Evolutionary conservation across 345 rosid species (phyloP).

Genomic region (Ceriops tagal): DNA sequence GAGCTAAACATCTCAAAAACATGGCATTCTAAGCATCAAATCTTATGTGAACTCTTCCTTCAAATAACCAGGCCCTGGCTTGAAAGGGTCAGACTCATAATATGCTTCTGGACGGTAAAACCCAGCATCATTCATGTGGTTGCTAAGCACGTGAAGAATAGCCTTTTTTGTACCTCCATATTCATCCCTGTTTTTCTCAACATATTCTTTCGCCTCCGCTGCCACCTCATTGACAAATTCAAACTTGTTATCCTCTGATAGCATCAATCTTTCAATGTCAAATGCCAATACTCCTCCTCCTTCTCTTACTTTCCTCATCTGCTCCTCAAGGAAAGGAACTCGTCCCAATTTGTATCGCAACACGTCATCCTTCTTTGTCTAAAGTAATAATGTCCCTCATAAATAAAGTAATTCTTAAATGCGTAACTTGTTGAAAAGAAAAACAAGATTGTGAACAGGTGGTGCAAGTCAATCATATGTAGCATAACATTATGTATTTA

Average conservation of each 20-base stretch:
- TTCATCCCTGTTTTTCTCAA: conserved; percentile 64
- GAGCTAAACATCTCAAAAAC: background rate
- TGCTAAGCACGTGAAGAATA: conserved; percentile 78
- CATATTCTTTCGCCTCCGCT: conserved; percentile 77
- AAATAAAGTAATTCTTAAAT: background rate
- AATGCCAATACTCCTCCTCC: conserved; percentile 54
- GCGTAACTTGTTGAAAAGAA: background rate
- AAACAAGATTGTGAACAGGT: too few species aligned
- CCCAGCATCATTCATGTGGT: conserved; percentile 79
- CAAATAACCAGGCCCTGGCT: conserved; percentile 69
- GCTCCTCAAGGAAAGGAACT: conserved; percentile 87
- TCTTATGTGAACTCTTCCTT: conserved; percentile 53
- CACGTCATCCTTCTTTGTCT: conserved; percentile 79
- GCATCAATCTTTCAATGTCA: conserved; percentile 68
- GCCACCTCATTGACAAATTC: conserved; percentile 78
- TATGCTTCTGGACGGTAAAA: conserved; percentile 72
- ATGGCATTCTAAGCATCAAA: background rate
- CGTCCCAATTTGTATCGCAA: conserved; percentile 52
- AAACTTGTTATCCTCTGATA: conserved; percentile 69
- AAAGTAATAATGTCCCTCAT: conserved; percentile 14
- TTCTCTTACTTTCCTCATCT: conserved; percentile 64
- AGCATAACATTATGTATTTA: too few species aligned
- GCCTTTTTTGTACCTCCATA: conserved; percentile 83
- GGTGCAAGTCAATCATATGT: too few species aligned
- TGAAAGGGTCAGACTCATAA: conserved; percentile 60